A percentile compares a stretch with the other conserved stretches of the same genome.
phyloP scores from a whole-genome alignment of 2,329 filamentous ascomycete genomes.

The Bertia moriformis region DNA sequence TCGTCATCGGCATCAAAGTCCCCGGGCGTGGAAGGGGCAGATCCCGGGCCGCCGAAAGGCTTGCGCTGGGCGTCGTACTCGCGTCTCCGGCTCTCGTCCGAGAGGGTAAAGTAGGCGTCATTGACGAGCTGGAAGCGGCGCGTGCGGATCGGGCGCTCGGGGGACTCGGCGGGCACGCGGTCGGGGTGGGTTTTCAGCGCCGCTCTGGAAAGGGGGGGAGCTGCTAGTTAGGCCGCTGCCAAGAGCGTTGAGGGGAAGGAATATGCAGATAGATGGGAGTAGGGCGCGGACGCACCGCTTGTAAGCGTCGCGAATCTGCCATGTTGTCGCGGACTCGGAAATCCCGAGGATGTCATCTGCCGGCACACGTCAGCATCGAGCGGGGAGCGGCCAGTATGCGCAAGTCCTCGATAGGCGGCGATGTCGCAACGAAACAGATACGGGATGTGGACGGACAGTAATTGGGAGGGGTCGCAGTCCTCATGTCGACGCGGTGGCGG shows the following conservation, averaged over 20 bases:
- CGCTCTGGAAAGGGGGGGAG: constrained; percentile 35
- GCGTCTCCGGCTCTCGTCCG: constrained; percentile 58
- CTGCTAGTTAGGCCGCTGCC: constrained; percentile 5
- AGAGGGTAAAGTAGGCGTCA: constrained; percentile 85
- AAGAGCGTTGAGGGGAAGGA: not conserved
- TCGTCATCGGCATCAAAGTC: constrained; percentile 6
- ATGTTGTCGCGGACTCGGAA: constrained; percentile 56
- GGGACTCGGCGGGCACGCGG: constrained; percentile 69
- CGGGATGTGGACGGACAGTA: constrained; percentile 31
- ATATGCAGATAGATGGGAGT: not conserved
- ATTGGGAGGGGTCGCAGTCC: constrained; percentile 30
- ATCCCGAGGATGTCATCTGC: constrained; percentile 64
- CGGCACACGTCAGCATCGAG: no score
- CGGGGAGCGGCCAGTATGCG: not conserved
- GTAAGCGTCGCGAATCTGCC: constrained; percentile 86
- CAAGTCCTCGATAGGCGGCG: constrained; percentile 3
- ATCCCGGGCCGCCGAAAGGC: constrained; percentile 36
- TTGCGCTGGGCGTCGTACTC: constrained; percentile 70
- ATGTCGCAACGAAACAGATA: constrained; percentile 2
- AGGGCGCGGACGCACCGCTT: constrained; percentile 61
- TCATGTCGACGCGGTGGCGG: no score
- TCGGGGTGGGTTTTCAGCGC: constrained; percentile 90
- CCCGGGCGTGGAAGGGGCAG: constrained; percentile 20
- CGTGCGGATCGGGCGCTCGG: constrained; percentile 68
- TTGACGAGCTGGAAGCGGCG: constrained; percentile 84